A percentile compares a stretch with the other conserved stretches of the same genome.
phyloP scores from a whole-genome alignment of 352 stramenopile species.

The Phytophthora lateralis region DNA sequence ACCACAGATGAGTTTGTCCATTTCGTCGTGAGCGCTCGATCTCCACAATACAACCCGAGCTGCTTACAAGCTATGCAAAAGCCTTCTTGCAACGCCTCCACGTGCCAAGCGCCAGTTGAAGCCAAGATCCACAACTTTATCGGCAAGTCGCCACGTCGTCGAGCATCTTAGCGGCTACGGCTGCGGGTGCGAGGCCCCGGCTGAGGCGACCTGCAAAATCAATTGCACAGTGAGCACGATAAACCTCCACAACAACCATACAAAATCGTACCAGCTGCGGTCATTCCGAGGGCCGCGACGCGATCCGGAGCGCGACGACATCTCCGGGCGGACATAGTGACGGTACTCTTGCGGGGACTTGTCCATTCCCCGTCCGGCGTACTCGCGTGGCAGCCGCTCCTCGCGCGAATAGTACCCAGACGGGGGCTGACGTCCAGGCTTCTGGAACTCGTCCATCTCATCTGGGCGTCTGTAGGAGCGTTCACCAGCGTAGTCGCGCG shows the following conservation, averaged over 20 bases:
- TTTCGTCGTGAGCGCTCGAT: slow-evolving; percentile 22
- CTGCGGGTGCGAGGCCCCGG: slow-evolving; percentile 34
- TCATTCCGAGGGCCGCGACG: slow-evolving; percentile 32
- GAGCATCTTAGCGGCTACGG: slow-evolving; percentile 31
- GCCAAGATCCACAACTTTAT: slow-evolving; percentile 3
- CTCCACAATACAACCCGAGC: slow-evolving; percentile 22
- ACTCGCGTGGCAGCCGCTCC: slow-evolving; percentile 29
- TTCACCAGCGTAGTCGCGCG: slow-evolving; percentile 23
- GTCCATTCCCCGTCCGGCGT: slow-evolving; percentile 24
- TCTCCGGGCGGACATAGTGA: slow-evolving; percentile 34
- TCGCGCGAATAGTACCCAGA: slow-evolving; percentile 26
- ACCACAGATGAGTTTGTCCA: slow-evolving; percentile 31
- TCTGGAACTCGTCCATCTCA: slow-evolving; percentile 28
- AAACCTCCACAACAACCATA: neutral
- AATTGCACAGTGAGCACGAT: neutral
- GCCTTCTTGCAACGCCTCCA: slow-evolving; percentile 19
- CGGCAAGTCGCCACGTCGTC: slow-evolving; percentile 1
- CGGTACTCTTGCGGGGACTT: slow-evolving; percentile 30
- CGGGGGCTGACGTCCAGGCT: slow-evolving; percentile 17
- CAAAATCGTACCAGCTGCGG: slow-evolving; percentile 35
- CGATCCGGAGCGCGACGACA: slow-evolving; percentile 30
- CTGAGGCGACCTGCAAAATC: slow-evolving; percentile 27
- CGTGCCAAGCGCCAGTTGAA: slow-evolving; percentile 13
- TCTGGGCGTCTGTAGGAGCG: slow-evolving; percentile 25
- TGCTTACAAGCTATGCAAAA: slow-evolving; percentile 20